Conservation (phyloP, 805 yeast genomes). For the Starmerella asiatica region DNA sequence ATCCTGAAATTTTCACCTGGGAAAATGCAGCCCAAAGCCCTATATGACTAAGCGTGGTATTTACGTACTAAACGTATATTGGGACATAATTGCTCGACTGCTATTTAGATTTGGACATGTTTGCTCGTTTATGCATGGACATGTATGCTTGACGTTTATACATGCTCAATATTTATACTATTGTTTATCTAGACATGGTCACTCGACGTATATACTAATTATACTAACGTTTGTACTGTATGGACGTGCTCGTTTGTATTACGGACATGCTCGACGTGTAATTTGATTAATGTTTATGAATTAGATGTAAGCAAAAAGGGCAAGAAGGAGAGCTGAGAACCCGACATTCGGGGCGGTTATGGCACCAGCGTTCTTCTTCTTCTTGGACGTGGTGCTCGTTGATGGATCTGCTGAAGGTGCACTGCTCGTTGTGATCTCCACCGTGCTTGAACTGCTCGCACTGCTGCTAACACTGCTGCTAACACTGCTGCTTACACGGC, state of each 20-base stretch:
- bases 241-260: too few species aligned
- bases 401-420: slow-evolving; percentile 6
- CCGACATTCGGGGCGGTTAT: slow-evolving; percentile 4
- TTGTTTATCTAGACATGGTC: too few species aligned
- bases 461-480: slow-evolving; percentile 3
- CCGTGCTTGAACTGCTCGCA: slow-evolving; percentile 1
- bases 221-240: too few species aligned
- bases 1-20: too few species aligned
- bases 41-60: background rate
- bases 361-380: slow-evolving; percentile 1
- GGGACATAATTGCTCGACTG: too few species aligned
- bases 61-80: too few species aligned
- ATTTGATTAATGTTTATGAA: background rate
- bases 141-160: too few species aligned
- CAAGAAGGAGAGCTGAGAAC: slow-evolving; percentile 10
- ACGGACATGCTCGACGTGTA: too few species aligned
- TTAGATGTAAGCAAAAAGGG: slow-evolving; percentile 4
- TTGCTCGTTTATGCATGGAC: too few species aligned
- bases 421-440: slow-evolving; percentile 4
- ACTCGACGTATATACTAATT: too few species aligned
- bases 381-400: background rate
- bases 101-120: too few species aligned
- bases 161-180: too few species aligned
- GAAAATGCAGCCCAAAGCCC: background rate
- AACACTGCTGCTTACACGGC: background rate